Evolutionary conservation across 2,329 filamentous ascomycete genomes (phyloP).

Genomic region (Penicillium sp.): DNA sequence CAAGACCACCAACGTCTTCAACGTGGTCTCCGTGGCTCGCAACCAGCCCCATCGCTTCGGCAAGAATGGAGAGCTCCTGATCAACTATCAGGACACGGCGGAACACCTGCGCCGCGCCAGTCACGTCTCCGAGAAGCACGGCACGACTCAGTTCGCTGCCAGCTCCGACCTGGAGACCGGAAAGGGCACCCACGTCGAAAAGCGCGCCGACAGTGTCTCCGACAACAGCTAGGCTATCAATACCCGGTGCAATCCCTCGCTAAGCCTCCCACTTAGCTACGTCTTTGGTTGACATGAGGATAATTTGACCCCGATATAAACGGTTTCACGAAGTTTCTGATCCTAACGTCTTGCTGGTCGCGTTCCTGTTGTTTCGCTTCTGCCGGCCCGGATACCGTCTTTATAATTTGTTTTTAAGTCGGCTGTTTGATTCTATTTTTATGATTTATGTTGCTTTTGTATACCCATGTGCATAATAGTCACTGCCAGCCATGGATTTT

Average conservation of each 20-base stretch:
- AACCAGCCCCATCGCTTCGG: constrained; percentile 55
- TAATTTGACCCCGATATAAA: too few relatives aligned
- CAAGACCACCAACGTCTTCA: constrained; percentile 49
- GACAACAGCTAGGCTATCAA: constrained; percentile 28
- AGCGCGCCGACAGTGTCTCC: constrained; percentile 15
- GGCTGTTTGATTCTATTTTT: background rate
- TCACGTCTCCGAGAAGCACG: constrained; percentile 19
- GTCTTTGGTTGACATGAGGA: too few relatives aligned
- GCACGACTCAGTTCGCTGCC: constrained; percentile 5
- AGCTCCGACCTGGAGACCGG: constrained; percentile 18
- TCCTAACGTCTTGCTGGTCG: too few relatives aligned
- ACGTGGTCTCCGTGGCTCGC: constrained; percentile 50
- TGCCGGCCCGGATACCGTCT: too few relatives aligned
- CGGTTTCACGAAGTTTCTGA: too few relatives aligned
- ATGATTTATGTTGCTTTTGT: constrained; percentile 3
- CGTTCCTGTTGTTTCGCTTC: too few relatives aligned
- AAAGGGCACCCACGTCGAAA: constrained; percentile 21
- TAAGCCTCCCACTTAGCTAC: too few relatives aligned
- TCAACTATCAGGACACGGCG: constrained; percentile 48
- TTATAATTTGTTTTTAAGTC: too few relatives aligned
- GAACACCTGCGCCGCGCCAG: constrained; percentile 34
- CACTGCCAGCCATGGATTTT: constrained; percentile 7
- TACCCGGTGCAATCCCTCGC: too few relatives aligned
- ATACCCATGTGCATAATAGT: constrained; percentile 13
- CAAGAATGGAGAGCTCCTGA: constrained; percentile 56